A percentile compares a stretch with the other conserved stretches of the same genome.
phyloP scores from a whole-genome alignment of 2,329 filamentous ascomycete species.

The Ceratocystiopsis minuta region DNA sequence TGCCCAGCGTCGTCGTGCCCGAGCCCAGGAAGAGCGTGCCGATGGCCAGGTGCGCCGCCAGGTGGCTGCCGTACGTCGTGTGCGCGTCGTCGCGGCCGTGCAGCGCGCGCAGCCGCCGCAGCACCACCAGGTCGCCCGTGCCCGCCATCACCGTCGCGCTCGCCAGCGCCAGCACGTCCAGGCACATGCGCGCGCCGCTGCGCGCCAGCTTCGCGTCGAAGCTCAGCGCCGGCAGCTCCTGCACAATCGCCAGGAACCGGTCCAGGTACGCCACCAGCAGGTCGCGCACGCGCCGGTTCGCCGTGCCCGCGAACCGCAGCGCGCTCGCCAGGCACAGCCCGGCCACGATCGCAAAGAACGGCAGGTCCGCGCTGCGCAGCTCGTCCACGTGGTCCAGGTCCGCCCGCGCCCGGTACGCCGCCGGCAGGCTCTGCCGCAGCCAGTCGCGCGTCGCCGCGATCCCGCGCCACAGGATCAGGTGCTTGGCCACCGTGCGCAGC shows the following conservation, averaged over 20 bases:
- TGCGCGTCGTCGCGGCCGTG: constrained; percentile 74
- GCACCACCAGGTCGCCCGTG: constrained; percentile 71
- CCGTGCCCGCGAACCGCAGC: constrained; percentile 57
- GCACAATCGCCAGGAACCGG: constrained; percentile 63
- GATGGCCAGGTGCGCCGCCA: constrained; percentile 82
- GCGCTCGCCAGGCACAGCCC: constrained; percentile 72
- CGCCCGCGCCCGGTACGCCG: constrained; percentile 44
- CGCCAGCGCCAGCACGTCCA: constrained; percentile 70
- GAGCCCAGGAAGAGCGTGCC: constrained; percentile 83
- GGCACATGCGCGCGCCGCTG: constrained; percentile 74
- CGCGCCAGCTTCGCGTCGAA: constrained; percentile 77
- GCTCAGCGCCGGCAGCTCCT: constrained; percentile 28
- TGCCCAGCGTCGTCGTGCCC: constrained; percentile 81
- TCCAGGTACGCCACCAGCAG: constrained; percentile 72
- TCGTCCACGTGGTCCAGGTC: constrained; percentile 39
- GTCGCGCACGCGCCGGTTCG: constrained; percentile 53
- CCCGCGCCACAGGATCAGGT: constrained; percentile 81
- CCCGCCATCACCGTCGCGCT: constrained; percentile 87
- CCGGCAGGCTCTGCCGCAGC: constrained; percentile 58
- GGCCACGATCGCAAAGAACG: constrained; percentile 81
- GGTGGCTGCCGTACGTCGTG: constrained; percentile 80
- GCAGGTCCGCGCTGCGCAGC: constrained; percentile 66
- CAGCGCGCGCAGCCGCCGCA: constrained; percentile 69
- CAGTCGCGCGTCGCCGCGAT: constrained; percentile 59
- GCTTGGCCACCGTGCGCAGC: constrained; percentile 71